Conservation (phyloP, 176 grass and related monocot genomes). For the Secale cereale region DNA sequence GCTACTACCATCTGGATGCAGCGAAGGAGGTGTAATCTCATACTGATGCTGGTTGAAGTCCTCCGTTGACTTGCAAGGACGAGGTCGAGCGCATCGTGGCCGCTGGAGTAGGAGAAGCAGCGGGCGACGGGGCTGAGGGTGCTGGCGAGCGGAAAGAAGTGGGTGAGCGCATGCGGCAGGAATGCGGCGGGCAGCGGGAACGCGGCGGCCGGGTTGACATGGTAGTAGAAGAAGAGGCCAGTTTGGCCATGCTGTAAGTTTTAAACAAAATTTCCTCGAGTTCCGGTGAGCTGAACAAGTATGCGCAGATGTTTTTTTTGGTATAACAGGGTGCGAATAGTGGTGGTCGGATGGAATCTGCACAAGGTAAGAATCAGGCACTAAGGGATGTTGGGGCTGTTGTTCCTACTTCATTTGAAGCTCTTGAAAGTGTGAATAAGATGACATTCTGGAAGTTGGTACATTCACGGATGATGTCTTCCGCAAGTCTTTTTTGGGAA, state of each 20-base stretch:
- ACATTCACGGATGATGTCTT: conserved; percentile 3
- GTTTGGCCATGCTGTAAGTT: conserved; percentile 95
- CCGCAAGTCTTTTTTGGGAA: neutral
- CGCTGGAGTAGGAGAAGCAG: too few relatives aligned
- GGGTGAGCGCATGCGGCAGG: too few relatives aligned
- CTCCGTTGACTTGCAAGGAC: too few relatives aligned
- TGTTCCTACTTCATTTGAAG: conserved; percentile 97
- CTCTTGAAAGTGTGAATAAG: conserved; percentile 76
- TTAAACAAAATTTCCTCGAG: neutral
- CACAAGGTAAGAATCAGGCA: conserved; percentile 90
- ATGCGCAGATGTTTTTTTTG: conserved; percentile 14
- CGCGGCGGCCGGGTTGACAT: too few relatives aligned
- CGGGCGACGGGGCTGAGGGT: too few relatives aligned
- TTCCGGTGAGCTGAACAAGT: conserved; percentile 16
- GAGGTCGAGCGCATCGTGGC: too few relatives aligned
- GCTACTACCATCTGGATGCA: too few relatives aligned
- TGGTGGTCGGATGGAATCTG: conserved; percentile 92
- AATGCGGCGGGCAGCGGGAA: too few relatives aligned
- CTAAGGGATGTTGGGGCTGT: conserved; percentile 87
- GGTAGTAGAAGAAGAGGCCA: too few relatives aligned
- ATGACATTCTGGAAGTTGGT: conserved; percentile 87
- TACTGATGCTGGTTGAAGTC: too few relatives aligned
- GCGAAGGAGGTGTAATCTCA: too few relatives aligned
- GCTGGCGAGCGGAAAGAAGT: too few relatives aligned
- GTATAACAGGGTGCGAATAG: conserved; percentile 84